phyloP scores from a whole-genome alignment of 352 stramenopile species.

The Hyaloperonospora brassicae region DNA sequence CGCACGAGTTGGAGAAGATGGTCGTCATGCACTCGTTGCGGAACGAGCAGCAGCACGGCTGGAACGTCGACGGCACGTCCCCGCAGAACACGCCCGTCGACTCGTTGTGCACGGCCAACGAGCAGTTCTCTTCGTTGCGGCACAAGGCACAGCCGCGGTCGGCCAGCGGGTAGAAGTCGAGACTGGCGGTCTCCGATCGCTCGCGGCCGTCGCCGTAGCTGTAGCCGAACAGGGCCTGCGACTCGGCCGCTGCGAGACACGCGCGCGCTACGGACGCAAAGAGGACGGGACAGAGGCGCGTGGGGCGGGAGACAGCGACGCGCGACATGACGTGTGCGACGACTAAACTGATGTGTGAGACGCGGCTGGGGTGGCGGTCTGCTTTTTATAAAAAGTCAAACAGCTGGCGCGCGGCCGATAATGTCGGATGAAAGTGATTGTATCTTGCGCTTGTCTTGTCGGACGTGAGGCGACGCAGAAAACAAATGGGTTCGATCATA shows the following conservation, averaged over 20 bases:
- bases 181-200: constrained; percentile 17
- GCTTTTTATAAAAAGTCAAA: no score
- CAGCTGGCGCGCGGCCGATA: no score
- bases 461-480: no score
- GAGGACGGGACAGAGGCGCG: constrained; percentile 4
- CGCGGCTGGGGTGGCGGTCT: no score
- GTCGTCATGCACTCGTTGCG: constrained; percentile 72
- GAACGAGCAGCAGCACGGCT: constrained; percentile 67
- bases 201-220: constrained; percentile 14
- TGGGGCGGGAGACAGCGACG: background rate
- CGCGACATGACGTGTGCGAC: constrained; percentile 1
- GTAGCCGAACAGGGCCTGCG: constrained; percentile 16
- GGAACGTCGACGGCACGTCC: constrained; percentile 52
- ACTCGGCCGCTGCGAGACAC: constrained; percentile 3
- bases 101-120: constrained; percentile 43
- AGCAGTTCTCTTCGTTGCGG: constrained; percentile 57
- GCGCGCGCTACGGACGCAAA: constrained; percentile 4
- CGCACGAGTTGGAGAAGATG: constrained; percentile 61
- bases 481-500: no score
- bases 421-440: no score
- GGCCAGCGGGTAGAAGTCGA: constrained; percentile 26
- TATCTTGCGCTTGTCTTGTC: no score
- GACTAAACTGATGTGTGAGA: background rate
- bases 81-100: constrained; percentile 57
- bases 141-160: constrained; percentile 53